Base-by-base conservation (phyloP, 2,329 filamentous ascomycete genomes). In the Penicillium carneum region DNA sequence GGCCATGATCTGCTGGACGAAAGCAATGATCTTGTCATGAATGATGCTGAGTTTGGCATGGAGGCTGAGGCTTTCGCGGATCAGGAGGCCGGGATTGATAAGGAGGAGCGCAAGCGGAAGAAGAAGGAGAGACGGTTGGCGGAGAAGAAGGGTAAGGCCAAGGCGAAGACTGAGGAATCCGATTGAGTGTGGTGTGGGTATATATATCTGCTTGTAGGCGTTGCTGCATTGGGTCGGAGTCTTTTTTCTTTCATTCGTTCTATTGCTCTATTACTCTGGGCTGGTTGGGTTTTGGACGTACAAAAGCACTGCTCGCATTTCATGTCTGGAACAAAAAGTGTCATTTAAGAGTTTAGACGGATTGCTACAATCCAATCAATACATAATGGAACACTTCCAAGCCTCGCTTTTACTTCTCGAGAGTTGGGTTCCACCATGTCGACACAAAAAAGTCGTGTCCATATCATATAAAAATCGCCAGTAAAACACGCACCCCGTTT, bases 81-180 rank as follows among this genome's bases (percentile, higher is more conserved):
- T 34, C 75, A 77, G 63, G 79, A 77, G 54, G 79, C 76, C 50
- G 74, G 69, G 49, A 64, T 80, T 50, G 82, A 84, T 63, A 84
- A 83, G 72, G 83, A 83, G 64, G 82, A 83, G 57, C 79, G 84
- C 63, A 86, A 84, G 74, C 78, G 78, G 65, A 80, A 78, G 61
- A 87, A 87, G 81, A 86, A 85, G 72, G 81, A 82, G 70, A 79
- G 82, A 69, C 77, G 78, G 59, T 76, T 80, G 68, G 80, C 80
- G 51, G 76, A 82, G 71, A 75, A 75, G 65, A 78, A 75, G 75
- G 72, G 74, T 33, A 77, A 74, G 67, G 70, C 74, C 14, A 72
- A 72, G 62, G 57, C 57, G 12, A 73, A 71, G 70, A 69, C 67
- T 42, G 69, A 68, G 55, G 66, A 68, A 42, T 71, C 68, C 58